Evolutionary conservation across 164 flowering plant genomes (phyloP).

Genomic region (Saururus chinensis): DNA sequence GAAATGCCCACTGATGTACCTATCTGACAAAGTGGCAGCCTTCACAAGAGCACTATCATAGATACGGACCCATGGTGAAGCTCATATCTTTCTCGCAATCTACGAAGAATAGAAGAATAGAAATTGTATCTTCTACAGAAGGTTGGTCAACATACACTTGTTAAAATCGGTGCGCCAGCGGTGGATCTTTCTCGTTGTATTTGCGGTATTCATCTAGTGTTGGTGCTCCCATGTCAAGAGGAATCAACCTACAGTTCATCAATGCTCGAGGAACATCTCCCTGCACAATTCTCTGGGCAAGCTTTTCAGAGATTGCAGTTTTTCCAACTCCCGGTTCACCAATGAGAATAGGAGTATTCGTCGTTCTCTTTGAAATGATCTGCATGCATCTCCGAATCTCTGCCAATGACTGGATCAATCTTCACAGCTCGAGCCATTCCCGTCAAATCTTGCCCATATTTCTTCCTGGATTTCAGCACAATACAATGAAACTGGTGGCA

Average conservation of each 20-base stretch:
- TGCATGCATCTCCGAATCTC: constrained; percentile 96
- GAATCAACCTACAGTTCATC: constrained; percentile 87
- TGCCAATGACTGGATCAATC: no score
- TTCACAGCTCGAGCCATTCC: constrained; percentile 88
- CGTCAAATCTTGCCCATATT: constrained; percentile 89
- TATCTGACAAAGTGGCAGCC: constrained; percentile 82
- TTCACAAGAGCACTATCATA: constrained; percentile 93
- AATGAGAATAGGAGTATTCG: constrained; percentile 94
- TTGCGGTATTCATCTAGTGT: constrained; percentile 92
- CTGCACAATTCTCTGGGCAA: no score
- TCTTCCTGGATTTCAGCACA: no score
- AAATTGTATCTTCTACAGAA: constrained; percentile 73
- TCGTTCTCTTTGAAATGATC: constrained; percentile 91
- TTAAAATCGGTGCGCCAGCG: constrained; percentile 87
- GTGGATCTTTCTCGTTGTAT: constrained; percentile 90
- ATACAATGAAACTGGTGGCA: no score
- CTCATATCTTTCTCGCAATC: no score
- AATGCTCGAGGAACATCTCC: constrained; percentile 98
- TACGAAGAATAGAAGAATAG: constrained; percentile 73
- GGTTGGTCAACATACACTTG: constrained; percentile 95
- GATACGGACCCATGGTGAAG: no score
- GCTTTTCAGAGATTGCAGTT: constrained; percentile 98
- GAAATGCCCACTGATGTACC: no score
- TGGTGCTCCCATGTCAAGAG: constrained; percentile 97
- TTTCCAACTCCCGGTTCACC: no score